Percentiles rank a stretch among this genome's conserved stretches.
These are phyloP conservation scores for Capsicum rhomboideum DNA, from an alignment of 257 asterid genomes.

Conservation along the genomic window DNA sequence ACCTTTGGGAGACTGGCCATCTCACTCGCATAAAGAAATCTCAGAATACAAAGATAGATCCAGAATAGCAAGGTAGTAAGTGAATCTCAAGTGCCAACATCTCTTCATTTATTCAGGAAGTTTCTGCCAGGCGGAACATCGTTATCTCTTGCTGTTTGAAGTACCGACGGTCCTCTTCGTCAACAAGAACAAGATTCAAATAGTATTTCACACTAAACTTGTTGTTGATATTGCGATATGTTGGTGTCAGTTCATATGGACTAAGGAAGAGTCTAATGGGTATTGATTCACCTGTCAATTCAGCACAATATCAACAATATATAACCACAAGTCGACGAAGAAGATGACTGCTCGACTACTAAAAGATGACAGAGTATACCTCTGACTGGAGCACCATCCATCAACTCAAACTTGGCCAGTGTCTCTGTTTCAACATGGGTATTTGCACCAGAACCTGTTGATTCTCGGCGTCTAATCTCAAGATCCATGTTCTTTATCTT, in stretches of 20 bases:
- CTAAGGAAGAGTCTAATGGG: constrained; percentile 91
- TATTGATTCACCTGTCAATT: constrained; percentile 83
- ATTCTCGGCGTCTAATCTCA: constrained; percentile 92
- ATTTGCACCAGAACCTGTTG: constrained; percentile 92
- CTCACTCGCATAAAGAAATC: constrained; percentile 7
- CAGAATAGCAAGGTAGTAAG: constrained; percentile 10
- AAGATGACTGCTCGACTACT: background rate
- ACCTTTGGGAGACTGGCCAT: background rate
- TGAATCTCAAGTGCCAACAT: background rate
- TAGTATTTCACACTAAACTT: constrained; percentile 91
- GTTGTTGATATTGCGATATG: constrained; percentile 84
- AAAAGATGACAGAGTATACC: constrained; percentile 29
- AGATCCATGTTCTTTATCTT: constrained; percentile 98
- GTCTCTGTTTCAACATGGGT: constrained; percentile 99
- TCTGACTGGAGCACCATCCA: constrained; percentile 99
- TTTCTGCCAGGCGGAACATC: constrained; percentile 64
- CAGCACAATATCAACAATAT: constrained; percentile 2
- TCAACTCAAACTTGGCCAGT: constrained; percentile 93
- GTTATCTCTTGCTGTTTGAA: constrained; percentile 96
- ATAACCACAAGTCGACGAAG: background rate
- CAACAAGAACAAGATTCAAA: constrained; percentile 94
- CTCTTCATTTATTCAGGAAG: constrained; percentile 28
- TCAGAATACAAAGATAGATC: constrained; percentile 7
- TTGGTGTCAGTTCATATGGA: constrained; percentile 95
- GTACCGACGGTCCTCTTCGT: constrained; percentile 95